phyloP scores from a whole-genome alignment of 202 grass and related monocot species.

The Zizania palustris region DNA sequence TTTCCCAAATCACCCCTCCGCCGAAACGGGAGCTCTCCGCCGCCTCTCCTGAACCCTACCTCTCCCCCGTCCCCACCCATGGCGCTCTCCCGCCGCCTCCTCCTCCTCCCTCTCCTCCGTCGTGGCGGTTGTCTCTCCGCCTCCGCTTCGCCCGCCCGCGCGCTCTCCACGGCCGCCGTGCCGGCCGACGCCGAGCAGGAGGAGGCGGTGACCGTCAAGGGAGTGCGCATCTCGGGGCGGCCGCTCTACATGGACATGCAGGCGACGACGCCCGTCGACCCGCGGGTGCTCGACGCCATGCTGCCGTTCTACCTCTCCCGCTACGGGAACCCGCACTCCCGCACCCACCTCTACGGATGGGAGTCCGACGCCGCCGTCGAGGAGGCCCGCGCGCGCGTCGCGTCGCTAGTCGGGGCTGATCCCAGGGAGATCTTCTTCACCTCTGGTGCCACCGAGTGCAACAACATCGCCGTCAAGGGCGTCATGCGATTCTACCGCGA shows the following conservation, averaged over 20 bases:
- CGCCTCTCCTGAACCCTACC: conserved; percentile 48
- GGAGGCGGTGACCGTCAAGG: conserved; percentile 55
- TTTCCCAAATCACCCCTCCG: conserved; percentile 48
- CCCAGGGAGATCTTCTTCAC: conserved; percentile 84
- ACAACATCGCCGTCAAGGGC: conserved; percentile 84
- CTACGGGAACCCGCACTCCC: conserved; percentile 82
- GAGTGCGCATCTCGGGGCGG: conserved; percentile 72
- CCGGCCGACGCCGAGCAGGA: conserved; percentile 26
- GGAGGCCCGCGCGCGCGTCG: conserved; percentile 53
- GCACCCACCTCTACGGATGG: conserved; percentile 85
- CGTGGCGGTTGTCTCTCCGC: background rate
- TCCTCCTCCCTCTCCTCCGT: conserved; percentile 48
- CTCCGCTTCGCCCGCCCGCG: background rate
- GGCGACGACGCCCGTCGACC: conserved; percentile 72
- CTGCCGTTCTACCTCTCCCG: conserved; percentile 74
- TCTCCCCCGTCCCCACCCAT: conserved; percentile 3
- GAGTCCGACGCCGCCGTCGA: conserved; percentile 81
- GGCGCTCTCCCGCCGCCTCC: conserved; percentile 52
- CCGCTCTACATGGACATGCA: conserved; percentile 85
- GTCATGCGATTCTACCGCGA: conserved; percentile 74
- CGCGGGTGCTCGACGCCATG: conserved; percentile 81
- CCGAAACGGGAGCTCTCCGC: conserved; percentile 41
- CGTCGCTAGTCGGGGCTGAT: conserved; percentile 52
- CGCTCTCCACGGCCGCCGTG: conserved; percentile 40
- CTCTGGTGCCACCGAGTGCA: conserved; percentile 79